Evolutionary conservation across 2,329 filamentous ascomycete genomes (phyloP).

Genomic region (Hypocreales sp.): DNA sequence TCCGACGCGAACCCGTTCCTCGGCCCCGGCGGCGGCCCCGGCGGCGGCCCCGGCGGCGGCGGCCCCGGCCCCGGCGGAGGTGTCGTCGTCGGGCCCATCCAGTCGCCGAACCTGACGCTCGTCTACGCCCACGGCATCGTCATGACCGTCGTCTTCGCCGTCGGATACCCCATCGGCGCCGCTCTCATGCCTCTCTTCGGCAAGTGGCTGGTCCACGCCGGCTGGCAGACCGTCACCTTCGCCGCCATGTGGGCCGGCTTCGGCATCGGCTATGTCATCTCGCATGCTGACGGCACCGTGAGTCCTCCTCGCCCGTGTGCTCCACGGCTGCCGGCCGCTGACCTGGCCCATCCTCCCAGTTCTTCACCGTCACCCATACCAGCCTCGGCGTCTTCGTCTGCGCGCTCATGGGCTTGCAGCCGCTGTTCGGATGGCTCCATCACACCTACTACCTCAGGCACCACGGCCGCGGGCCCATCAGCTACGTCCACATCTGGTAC

Average conservation of each 20-base stretch:
- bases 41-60: slow-evolving; percentile 3
- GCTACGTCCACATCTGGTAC: slow-evolving; percentile 46
- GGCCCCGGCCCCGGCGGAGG: no score
- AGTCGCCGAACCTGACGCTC: slow-evolving; percentile 7
- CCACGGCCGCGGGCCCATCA: slow-evolving; percentile 31
- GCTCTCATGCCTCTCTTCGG: slow-evolving; percentile 43
- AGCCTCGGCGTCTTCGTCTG: slow-evolving; percentile 39
- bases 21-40: background rate
- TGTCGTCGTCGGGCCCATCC: slow-evolving; percentile 7
- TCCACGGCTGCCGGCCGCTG: no score
- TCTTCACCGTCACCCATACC: slow-evolving; percentile 37
- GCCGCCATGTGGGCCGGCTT: slow-evolving; percentile 45
- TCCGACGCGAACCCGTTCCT: slow-evolving; percentile 38
- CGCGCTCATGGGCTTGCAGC: slow-evolving; percentile 39
- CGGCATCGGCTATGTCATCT: slow-evolving; percentile 35
- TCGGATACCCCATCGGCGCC: slow-evolving; percentile 44
- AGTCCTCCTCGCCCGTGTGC: no score
- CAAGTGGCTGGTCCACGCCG: slow-evolving; percentile 41
- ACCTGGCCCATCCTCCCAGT: no score
- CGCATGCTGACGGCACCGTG: slow-evolving; percentile 25
- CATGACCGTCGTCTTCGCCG: slow-evolving; percentile 43
- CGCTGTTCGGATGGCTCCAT: slow-evolving; percentile 40
- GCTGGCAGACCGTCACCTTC: slow-evolving; percentile 38
- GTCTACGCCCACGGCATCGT: slow-evolving; percentile 38
- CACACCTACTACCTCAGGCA: slow-evolving; percentile 36